Base-by-base conservation (phyloP, 2,329 filamentous ascomycete genomes). In the Aulographum hederae region DNA sequence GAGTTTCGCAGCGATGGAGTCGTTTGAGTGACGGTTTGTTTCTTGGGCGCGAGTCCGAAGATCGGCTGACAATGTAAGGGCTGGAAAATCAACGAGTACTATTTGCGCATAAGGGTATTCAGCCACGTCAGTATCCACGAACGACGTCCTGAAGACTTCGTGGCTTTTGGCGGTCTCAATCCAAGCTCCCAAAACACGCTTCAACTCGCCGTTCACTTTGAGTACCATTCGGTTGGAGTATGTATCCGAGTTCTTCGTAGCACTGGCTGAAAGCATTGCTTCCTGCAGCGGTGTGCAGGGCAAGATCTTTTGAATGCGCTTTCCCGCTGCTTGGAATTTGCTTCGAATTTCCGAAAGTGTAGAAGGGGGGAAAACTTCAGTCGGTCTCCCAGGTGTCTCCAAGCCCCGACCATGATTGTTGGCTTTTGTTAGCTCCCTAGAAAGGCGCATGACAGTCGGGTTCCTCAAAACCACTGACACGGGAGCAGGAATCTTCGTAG, bases 261-360 rank as follows among this genome's bases (percentile, higher is more conserved):
- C 41, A 17, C 54, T 54, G 6, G 69, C 67, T 3, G 72, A 74
- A 1, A 93, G 59, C 82, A 93, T 93, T 1, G 76, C 78, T 54
- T 91, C 78, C 48, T 94, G 85, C 0, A 94, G 56, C 1, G 84
- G 78, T 2, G 82, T 91, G 46, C 85, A 93, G 1, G 84, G 84
- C 4, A 85, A 54, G 6, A 92, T 60, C 2, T 56, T 59, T 18
- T 65, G 52, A 3, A 78, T 56, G 0, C 41, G 28, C 4, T 50
- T 46, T 0, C 49, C 48, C 2, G 48, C 21, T 8, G 21, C 21
- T 25, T 25, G 8, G 8, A 8, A 8, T n/a, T 25, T 8, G 8
- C 8, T 8, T n/a, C 21, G 8, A 8, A 8, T n/a, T 25, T 8
- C 21, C 8, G 8, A 8, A 8, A 8, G 8, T 8, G 21, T n/a